Percentiles rank a stretch among this genome's conserved stretches.
Conservation (phyloP, 2,329 filamentous ascomycete species). For the Cordyceps javanica region DNA sequence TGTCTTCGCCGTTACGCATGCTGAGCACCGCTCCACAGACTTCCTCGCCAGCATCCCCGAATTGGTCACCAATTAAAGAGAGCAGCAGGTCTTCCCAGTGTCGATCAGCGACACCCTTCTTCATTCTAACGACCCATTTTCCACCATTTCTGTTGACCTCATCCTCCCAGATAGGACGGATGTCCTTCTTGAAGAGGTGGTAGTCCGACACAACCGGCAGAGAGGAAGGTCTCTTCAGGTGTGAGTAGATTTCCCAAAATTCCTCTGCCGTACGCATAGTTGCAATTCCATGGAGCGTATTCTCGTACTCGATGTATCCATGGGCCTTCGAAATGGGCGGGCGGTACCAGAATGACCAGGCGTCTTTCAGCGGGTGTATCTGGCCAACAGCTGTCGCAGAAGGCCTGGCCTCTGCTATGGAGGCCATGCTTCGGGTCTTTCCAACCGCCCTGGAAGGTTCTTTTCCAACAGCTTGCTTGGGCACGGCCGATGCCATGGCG, state of each 20-base stretch:
- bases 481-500: conserved; percentile 45
- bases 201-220: conserved; percentile 94
- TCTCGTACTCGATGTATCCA: conserved; percentile 83
- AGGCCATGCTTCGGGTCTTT: conserved; percentile 32
- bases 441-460: conserved; percentile 25
- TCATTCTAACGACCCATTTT: conserved; percentile 94
- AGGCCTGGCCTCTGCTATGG: conserved; percentile 38
- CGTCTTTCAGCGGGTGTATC: conserved; percentile 62
- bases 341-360: conserved; percentile 96
- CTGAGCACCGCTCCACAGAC: conserved; percentile 93
- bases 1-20: conserved; percentile 91
- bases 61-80: conserved; percentile 89
- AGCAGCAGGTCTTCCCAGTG: conserved; percentile 95
- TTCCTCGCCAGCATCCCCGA: conserved; percentile 85
- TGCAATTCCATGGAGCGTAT: conserved; percentile 84
- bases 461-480: conserved; percentile 27
- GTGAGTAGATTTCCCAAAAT: conserved; percentile 83
- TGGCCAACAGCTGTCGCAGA: conserved; percentile 34
- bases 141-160: conserved; percentile 93
- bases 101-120: conserved; percentile 93
- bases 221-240: conserved; percentile 81
- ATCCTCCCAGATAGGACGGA: conserved; percentile 97
- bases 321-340: conserved; percentile 95
- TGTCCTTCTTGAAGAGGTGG: conserved; percentile 94
- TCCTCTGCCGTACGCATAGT: conserved; percentile 77